Evolutionary conservation across 148 eudicot genomes (phyloP), one percentile per base, ranked within the genome.

Genomic region (Vaccinium myrtillus): DNA sequence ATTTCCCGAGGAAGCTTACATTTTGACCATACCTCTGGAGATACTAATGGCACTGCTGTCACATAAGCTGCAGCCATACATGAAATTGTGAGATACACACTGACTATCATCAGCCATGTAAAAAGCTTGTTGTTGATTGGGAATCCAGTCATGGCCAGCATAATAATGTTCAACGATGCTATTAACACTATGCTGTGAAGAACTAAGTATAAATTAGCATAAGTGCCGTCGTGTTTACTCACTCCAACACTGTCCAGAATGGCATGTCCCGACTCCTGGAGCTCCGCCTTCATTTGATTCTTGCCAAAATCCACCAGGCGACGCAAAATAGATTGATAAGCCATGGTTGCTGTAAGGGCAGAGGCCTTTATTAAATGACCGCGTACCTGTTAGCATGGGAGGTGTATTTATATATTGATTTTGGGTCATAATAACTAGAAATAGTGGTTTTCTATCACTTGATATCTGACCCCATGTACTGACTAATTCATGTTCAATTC

Each of bases 221-320:
- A 3, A 39, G 43, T 39, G 43, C 5, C 1, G 43, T 39, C 43
- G 43, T 39, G 5, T 39, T 39, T 4, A 39, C 43, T 39, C 43
- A 39, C 4, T 2, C 43, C 4, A 39, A 39, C 43, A n/a, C 13
- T n/a, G 55, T 19, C 75, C 32, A 81, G 21, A 67, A 61, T 8
- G 15, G 83, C 23, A 10, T 2, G 8, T 6, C 43, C 32, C 32
- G 32, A 32, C 32, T 32, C 32, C 54, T 0, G 83, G 5, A 1
- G 53, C 10, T 7, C 53, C 5, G 9, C 43, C 43, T 39, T 39
- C 43, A 2, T 39, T 39, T 39, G 12, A 1, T 5, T 77, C 58
- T 49, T 23, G 59, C 80, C 80, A 77, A 50, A 77, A 27, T n/a
- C 79, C 25, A n/a, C 39, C 80, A 1, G 84, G 84, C 8, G 76